Percentiles rank a stretch among this genome's conserved stretches.
Conservation (phyloP, 2,329 filamentous ascomycete species). For the Calonectria ilicicola region DNA sequence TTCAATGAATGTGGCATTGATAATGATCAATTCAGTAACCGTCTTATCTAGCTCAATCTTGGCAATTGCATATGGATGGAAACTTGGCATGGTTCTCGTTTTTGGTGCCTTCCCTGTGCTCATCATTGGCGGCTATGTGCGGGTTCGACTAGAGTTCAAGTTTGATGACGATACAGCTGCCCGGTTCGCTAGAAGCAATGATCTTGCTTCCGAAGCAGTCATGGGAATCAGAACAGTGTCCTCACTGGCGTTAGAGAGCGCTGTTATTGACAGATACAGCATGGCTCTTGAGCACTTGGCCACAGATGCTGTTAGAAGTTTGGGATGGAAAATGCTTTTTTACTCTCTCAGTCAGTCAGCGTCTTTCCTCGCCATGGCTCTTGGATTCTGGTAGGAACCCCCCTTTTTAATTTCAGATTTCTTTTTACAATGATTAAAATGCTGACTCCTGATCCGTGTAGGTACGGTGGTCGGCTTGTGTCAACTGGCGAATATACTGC, state of each 20-base stretch:
- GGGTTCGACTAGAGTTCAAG: slow-evolving; percentile 61
- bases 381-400: slow-evolving; percentile 51
- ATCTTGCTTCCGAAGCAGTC: slow-evolving; percentile 62
- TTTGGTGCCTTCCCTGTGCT: slow-evolving; percentile 60
- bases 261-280: slow-evolving; percentile 53
- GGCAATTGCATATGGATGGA: slow-evolving; percentile 61
- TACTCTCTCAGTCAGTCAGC: slow-evolving; percentile 56
- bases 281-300: slow-evolving; percentile 47
- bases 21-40: slow-evolving; percentile 60
- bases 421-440: neutral
- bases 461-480: slow-evolving; percentile 55
- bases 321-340: slow-evolving; percentile 55
- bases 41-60: slow-evolving; percentile 59
- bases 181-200: slow-evolving; percentile 60
- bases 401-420: neutral
- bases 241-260: slow-evolving; percentile 59
- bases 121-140: slow-evolving; percentile 57
- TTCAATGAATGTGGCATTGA: slow-evolving; percentile 60
- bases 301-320: slow-evolving; percentile 40
- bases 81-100: slow-evolving; percentile 60
- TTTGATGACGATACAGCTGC: slow-evolving; percentile 58
- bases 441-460: slow-evolving; percentile 19
- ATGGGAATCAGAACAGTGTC: slow-evolving; percentile 62
- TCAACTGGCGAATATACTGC: slow-evolving; percentile 60
- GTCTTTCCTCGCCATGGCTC: slow-evolving; percentile 52